A percentile compares a stretch with the other conserved stretches of the same genome.
Conservation (phyloP, 139 green algal species). For the Raphidocelis subcapitata region DNA sequence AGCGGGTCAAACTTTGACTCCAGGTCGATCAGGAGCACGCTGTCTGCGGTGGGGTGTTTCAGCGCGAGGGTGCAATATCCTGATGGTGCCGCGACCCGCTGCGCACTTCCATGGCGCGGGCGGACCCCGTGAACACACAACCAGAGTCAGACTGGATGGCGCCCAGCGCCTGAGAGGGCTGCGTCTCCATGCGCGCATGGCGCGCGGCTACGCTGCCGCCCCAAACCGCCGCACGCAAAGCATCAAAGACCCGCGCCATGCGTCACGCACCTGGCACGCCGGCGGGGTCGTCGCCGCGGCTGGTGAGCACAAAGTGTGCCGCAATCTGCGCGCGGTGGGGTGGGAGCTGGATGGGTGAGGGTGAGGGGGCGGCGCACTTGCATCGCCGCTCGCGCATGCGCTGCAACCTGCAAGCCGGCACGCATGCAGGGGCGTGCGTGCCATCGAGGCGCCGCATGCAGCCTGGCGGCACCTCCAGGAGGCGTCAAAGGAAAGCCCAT, state of each 20-base stretch:
- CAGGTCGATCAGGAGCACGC: conserved; percentile 19
- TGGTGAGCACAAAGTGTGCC: too few species aligned
- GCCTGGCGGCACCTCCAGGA: neutral
- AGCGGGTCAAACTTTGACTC: conserved; percentile 59
- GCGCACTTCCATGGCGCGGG: neutral
- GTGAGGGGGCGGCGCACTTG: too few species aligned
- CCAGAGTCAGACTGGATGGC: neutral
- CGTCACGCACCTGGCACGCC: too few species aligned
- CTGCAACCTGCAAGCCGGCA: neutral
- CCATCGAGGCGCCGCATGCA: neutral
- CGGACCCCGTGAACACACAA: neutral
- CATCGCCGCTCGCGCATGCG: too few species aligned
- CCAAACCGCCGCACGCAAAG: too few species aligned
- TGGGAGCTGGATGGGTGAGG: too few species aligned
- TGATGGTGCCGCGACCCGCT: neutral
- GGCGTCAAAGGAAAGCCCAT: too few species aligned
- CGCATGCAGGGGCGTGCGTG: too few species aligned
- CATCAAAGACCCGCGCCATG: too few species aligned
- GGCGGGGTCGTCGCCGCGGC: too few species aligned
- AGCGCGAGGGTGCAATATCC: neutral
- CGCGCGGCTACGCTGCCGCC: neutral
- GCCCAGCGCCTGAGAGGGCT: neutral
- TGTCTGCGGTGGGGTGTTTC: neutral
- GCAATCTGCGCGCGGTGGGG: too few species aligned
- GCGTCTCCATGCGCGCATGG: neutral